These are phyloP conservation scores for Thelonectria discophora DNA, from an alignment of 2,329 filamentous ascomycete genomes.

Conservation along the genomic window DNA sequence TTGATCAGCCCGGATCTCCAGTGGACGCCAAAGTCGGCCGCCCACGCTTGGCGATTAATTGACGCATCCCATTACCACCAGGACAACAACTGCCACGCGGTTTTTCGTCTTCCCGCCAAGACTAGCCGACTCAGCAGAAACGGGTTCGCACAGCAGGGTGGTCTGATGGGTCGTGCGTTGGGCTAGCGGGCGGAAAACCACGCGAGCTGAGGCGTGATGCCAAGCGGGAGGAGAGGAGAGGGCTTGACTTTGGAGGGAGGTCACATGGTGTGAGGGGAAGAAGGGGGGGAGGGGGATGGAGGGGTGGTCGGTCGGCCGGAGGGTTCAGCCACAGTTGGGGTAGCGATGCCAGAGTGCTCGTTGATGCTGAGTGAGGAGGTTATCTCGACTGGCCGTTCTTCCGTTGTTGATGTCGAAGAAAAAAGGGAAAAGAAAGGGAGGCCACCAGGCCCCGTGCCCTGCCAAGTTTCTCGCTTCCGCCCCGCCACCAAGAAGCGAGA, in stretches of 20 bases:
- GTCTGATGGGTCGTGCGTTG: slow-evolving; percentile 17
- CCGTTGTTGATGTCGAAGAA: too few species aligned
- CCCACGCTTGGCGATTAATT: too few species aligned
- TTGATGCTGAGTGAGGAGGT: too few species aligned
- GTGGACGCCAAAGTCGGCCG: too few species aligned
- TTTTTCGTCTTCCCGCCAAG: neutral
- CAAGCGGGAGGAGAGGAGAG: neutral
- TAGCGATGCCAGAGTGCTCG: neutral
- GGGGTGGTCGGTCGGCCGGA: neutral
- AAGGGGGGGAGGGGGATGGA: neutral
- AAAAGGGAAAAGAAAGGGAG: neutral
- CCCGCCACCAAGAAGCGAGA: neutral
- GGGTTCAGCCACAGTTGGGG: neutral
- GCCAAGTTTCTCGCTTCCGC: neutral
- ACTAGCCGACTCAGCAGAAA: neutral
- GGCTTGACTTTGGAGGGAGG: too few species aligned
- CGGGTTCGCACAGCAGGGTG: slow-evolving; percentile 2
- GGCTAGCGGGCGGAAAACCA: neutral
- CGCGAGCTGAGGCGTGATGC: slow-evolving; percentile 2
- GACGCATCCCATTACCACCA: too few species aligned
- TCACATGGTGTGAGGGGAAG: neutral
- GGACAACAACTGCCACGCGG: too few species aligned
- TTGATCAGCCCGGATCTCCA: too few species aligned
- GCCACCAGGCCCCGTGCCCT: neutral
- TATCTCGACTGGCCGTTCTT: too few species aligned